Percentiles rank a stretch among this genome's conserved stretches.
phyloP scores from a whole-genome alignment of 1,284 basidiomycete genomes.

The Neotropicomus parvogracilis region DNA sequence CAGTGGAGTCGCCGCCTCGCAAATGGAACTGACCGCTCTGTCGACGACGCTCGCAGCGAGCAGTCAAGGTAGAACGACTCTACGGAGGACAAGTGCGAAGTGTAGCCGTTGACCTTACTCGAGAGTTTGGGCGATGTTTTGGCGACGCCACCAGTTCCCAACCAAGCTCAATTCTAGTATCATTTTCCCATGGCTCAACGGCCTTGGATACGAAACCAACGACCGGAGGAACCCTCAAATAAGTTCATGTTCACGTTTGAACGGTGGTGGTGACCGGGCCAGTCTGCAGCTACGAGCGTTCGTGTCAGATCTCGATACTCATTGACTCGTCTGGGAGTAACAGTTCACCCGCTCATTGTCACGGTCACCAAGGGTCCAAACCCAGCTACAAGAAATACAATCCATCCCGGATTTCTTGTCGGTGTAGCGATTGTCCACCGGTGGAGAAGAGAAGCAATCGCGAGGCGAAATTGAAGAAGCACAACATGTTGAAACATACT shows the following conservation, averaged over 20 bases:
- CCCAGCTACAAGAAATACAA: too few species aligned
- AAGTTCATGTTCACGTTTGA: not conserved
- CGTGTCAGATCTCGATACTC: not conserved
- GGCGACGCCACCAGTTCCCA: slow-evolving; percentile 20
- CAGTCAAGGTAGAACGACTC: not conserved
- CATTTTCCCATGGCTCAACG: slow-evolving; percentile 19
- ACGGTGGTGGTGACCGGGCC: not conserved
- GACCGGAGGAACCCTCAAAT: too few species aligned
- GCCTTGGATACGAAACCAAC: not conserved
- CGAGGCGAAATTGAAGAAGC: too few species aligned
- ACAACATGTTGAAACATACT: too few species aligned
- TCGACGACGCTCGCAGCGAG: not conserved
- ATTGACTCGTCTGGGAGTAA: not conserved
- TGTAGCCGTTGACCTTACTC: slow-evolving; percentile 1
- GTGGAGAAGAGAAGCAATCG: too few species aligned
- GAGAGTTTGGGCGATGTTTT: slow-evolving; percentile 17
- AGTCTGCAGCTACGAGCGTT: too few species aligned
- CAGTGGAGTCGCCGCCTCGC: not conserved
- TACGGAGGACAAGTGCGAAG: slow-evolving; percentile 5
- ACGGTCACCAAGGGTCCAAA: too few species aligned
- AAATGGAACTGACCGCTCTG: not conserved
- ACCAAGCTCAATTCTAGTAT: slow-evolving; percentile 20
- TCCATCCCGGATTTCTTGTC: too few species aligned
- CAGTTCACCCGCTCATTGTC: too few species aligned
- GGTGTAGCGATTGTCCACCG: too few species aligned